phyloP scores from a whole-genome alignment of 129 eudicot genomes.

The Flaveria linearis region DNA sequence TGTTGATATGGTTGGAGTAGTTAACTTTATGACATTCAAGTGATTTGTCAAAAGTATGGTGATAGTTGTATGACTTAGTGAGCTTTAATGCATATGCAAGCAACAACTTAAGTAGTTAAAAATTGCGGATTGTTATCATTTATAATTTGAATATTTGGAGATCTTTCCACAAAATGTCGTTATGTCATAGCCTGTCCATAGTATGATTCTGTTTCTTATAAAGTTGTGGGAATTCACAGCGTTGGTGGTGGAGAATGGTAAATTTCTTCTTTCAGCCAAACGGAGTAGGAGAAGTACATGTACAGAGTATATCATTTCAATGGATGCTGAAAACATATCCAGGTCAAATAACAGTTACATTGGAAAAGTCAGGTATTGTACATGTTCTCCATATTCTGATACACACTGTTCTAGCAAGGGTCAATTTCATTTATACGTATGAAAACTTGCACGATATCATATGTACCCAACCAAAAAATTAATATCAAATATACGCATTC shows the following conservation, averaged over 20 bases:
- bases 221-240: conserved; percentile 46
- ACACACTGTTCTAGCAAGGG: not conserved
- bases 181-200: no score
- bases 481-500: not conserved
- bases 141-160: not conserved
- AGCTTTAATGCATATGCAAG: not conserved
- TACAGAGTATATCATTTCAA: conserved; percentile 86
- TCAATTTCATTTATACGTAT: not conserved
- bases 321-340: conserved; percentile 83
- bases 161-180: not conserved
- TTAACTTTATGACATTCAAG: no score
- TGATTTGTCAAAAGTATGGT: no score
- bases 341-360: conserved; percentile 74
- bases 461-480: not conserved
- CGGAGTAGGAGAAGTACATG: conserved; percentile 74
- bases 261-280: conserved; percentile 93
- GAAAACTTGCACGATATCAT: not conserved
- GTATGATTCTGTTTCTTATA: not conserved
- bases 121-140: no score
- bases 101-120: not conserved
- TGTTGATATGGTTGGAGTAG: no score
- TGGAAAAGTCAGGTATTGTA: conserved; percentile 77
- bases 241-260: conserved; percentile 80
- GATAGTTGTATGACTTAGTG: no score
- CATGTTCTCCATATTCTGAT: not conserved